These are phyloP conservation scores for Pseudocercospora fuligena DNA, from an alignment of 2,329 filamentous ascomycete genomes.

Conservation along the genomic window DNA sequence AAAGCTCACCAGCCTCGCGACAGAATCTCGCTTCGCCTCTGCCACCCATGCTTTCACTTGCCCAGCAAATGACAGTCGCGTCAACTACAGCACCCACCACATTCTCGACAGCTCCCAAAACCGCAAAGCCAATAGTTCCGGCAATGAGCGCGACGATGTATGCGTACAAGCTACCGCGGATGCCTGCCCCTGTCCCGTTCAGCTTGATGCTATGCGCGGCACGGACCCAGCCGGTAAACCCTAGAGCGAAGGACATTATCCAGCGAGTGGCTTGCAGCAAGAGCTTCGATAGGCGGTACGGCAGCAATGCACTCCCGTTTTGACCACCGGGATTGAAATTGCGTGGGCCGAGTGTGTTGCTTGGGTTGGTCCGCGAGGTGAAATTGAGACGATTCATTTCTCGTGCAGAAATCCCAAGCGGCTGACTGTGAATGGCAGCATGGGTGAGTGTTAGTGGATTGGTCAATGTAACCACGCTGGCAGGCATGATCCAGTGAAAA, in stretches of 20 bases:
- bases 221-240: slow-evolving; percentile 95
- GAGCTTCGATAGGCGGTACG: slow-evolving; percentile 89
- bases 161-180: slow-evolving; percentile 83
- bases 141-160: slow-evolving; percentile 93
- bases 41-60: slow-evolving; percentile 74
- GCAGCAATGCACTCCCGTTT: slow-evolving; percentile 49
- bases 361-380: slow-evolving; percentile 72
- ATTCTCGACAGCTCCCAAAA: slow-evolving; percentile 62
- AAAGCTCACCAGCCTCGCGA: slow-evolving; percentile 86
- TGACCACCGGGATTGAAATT: slow-evolving; percentile 33
- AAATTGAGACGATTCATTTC: slow-evolving; percentile 83
- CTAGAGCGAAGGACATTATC: slow-evolving; percentile 86
- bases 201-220: slow-evolving; percentile 80
- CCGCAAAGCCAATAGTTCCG: slow-evolving; percentile 91
- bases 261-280: slow-evolving; percentile 88
- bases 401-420: slow-evolving; percentile 75
- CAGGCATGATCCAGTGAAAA: slow-evolving; percentile 80
- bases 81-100: slow-evolving; percentile 45
- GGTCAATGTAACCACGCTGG: slow-evolving; percentile 81
- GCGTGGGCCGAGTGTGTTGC: slow-evolving; percentile 63
- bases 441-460: slow-evolving; percentile 93
- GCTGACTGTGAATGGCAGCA: slow-evolving; percentile 88
- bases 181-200: slow-evolving; percentile 53
- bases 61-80: slow-evolving; percentile 86
- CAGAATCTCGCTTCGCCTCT: slow-evolving; percentile 76